Conservation (phyloP, 2,329 filamentous ascomycete genomes). For the Exophiala sideris region DNA sequence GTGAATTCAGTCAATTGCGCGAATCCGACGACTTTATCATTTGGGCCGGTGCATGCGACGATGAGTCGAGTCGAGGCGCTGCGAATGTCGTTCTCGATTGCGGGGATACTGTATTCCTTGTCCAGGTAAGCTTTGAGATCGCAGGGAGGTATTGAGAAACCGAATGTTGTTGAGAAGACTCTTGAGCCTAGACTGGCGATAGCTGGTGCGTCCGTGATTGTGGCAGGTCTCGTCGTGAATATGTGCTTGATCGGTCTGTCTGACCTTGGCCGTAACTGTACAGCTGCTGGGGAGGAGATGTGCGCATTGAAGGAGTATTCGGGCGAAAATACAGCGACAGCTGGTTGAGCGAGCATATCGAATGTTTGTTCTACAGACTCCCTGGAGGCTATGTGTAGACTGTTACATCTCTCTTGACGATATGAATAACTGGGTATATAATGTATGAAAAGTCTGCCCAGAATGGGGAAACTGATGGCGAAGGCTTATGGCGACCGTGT, state of each 20-base stretch:
- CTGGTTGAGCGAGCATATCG: not conserved
- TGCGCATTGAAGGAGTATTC: slow-evolving; percentile 15
- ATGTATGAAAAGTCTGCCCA: too few relatives aligned
- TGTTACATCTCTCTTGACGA: too few relatives aligned
- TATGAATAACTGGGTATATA: too few relatives aligned
- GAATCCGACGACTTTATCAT: slow-evolving; percentile 18
- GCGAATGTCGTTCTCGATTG: slow-evolving; percentile 18
- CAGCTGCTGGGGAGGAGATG: slow-evolving; percentile 12
- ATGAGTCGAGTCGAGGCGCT: slow-evolving; percentile 15
- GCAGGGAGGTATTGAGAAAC: slow-evolving; percentile 22
- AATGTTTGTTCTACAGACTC: not conserved
- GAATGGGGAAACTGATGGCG: too few relatives aligned
- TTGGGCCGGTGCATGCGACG: slow-evolving; percentile 10
- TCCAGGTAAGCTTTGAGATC: slow-evolving; percentile 21
- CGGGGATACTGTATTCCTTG: slow-evolving; percentile 16
- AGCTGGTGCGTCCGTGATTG: slow-evolving; percentile 14
- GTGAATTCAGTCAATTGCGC: slow-evolving; percentile 22
- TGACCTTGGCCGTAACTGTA: slow-evolving; percentile 2
- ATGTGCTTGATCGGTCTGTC: not conserved
- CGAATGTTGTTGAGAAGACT: slow-evolving; percentile 23
- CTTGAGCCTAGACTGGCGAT: slow-evolving; percentile 20
- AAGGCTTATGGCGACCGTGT: too few relatives aligned
- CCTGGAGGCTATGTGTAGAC: not conserved
- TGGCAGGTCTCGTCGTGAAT: slow-evolving; percentile 14
- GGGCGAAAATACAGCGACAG: not conserved